Evolutionary conservation across 2,329 filamentous ascomycete genomes (phyloP), one percentile per base, ranked within the genome.

Genomic region (Beauveria australis): DNA sequence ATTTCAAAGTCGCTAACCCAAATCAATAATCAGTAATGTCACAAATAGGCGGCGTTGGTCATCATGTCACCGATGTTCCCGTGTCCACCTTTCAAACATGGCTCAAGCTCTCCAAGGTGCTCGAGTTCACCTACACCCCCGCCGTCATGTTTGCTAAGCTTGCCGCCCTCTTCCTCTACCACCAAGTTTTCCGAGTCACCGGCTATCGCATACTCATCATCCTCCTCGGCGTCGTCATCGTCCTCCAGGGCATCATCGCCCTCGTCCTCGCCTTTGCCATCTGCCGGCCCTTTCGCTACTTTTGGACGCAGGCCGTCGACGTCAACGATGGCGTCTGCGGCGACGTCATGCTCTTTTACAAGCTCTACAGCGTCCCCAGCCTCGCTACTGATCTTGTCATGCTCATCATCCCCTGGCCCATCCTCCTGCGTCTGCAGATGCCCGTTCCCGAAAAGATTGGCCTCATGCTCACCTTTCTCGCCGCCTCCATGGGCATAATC

Each of bases 281-380:
- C 16, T 63, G 61, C 30, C 58, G 58, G 0, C 61, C 61, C n/a
- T 63, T 63, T 30, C 44, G 53, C 26, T 63, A 58, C 33, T 63
- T 63, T 12, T 63, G 61, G 61, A 63, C 61, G 2, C 58, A 61
- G 28, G 61, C 47, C 40, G 61, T 63, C 22, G 53, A 63, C 48
- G 16, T 58, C 18, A 10, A 57, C 53, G 61, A 58, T 28, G 61
- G 61, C 14, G 41, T 37, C n/a, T 63, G 61, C 40, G 61, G 61
- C 24, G 43, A 63, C 24, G 61, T 63, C 10, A 63, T 63, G 61
- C 61, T 63, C 41, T 63, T 63, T 28, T 63, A 63, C 53, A 63
- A 63, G 44, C 60, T 53, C 58, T 63, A 61, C 43, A 63, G 61
- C 53, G 55, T 63, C n/a, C 61, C 61, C 18, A 63, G 61, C 60